These are phyloP conservation scores for Candida pseudocylindracea DNA, from an alignment of 1,139 yeast genomes.

Conservation along the genomic window DNA sequence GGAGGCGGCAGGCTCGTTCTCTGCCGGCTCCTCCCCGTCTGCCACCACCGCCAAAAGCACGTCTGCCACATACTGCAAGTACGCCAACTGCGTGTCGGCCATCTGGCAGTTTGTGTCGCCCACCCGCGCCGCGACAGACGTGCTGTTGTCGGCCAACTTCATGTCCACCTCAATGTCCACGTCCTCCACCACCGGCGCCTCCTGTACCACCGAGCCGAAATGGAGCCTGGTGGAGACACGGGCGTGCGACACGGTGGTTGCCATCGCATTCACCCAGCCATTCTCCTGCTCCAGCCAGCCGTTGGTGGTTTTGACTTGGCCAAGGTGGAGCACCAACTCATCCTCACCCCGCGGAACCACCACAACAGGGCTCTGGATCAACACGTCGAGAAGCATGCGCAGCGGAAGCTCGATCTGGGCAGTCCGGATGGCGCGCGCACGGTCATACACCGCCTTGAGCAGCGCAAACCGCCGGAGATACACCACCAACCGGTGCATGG, in stretches of 20 bases:
- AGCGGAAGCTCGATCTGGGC: conserved; percentile 38
- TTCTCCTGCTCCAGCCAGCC: conserved; percentile 14
- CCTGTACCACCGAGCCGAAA: conserved; percentile 23
- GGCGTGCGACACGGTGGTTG: conserved; percentile 54
- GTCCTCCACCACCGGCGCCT: conserved; percentile 42
- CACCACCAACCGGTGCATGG: conserved; percentile 42
- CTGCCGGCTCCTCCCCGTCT: conserved; percentile 16
- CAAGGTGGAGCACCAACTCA: conserved; percentile 48
- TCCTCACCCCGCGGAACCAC: conserved; percentile 55
- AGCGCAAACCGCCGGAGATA: conserved; percentile 56
- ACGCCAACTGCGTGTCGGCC: conserved; percentile 58
- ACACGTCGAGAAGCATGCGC: conserved; percentile 47
- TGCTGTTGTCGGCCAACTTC: conserved; percentile 19
- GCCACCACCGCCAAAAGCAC: conserved; percentile 24
- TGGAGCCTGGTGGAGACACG: conserved; percentile 38
- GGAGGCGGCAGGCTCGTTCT: conserved; percentile 40
- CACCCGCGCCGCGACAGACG: conserved; percentile 28
- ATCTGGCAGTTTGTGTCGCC: conserved; percentile 45
- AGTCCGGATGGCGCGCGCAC: conserved; percentile 59
- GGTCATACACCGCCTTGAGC: conserved; percentile 76
- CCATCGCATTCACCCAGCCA: conserved; percentile 22
- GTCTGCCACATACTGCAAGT: conserved; percentile 30
- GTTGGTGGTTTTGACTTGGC: conserved; percentile 62
- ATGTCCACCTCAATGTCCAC: conserved; percentile 45
- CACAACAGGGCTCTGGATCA: conserved; percentile 62